phyloP scores from a whole-genome alignment of 768 basidiomycete genomes.

The Podaxis sp. region DNA sequence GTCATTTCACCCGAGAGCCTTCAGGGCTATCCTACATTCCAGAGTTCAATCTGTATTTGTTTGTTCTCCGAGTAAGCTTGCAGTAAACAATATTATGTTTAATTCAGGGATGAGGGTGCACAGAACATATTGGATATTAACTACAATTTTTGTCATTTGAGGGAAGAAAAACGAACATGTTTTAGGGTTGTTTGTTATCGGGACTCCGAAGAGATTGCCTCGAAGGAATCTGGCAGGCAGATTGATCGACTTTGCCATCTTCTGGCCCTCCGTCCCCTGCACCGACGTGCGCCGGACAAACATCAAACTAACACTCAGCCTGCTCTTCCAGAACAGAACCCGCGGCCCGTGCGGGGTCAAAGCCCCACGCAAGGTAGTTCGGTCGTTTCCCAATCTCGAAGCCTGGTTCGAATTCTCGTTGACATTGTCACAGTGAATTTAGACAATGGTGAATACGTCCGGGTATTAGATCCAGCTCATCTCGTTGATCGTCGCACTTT shows the following conservation, averaged over 20 bases:
- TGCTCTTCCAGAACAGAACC: not conserved
- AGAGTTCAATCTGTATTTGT: not conserved
- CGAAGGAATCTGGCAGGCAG: not conserved
- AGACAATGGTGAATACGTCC: not conserved
- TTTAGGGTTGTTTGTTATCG: not conserved
- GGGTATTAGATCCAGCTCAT: constrained; percentile 5
- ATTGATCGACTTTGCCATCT: not conserved
- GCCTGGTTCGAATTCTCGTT: not conserved
- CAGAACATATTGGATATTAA: not conserved
- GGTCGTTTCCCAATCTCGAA: not conserved
- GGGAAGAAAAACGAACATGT: too few relatives aligned
- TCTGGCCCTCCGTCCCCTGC: not conserved
- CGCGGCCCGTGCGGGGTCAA: not conserved
- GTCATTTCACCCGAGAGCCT: not conserved
- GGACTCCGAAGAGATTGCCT: not conserved
- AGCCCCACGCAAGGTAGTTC: not conserved
- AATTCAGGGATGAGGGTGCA: not conserved
- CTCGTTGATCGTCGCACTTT: constrained; percentile 4
- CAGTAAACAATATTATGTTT: not conserved
- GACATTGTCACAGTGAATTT: not conserved
- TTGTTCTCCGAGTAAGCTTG: not conserved
- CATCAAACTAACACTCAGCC: not conserved
- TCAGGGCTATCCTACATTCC: not conserved
- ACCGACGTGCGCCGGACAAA: not conserved
- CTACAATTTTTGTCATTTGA: not conserved